A percentile compares a stretch with the other conserved stretches of the same genome.
Conservation (phyloP, 2,329 filamentous ascomycete species). For the Daldinia eschscholtzii region DNA sequence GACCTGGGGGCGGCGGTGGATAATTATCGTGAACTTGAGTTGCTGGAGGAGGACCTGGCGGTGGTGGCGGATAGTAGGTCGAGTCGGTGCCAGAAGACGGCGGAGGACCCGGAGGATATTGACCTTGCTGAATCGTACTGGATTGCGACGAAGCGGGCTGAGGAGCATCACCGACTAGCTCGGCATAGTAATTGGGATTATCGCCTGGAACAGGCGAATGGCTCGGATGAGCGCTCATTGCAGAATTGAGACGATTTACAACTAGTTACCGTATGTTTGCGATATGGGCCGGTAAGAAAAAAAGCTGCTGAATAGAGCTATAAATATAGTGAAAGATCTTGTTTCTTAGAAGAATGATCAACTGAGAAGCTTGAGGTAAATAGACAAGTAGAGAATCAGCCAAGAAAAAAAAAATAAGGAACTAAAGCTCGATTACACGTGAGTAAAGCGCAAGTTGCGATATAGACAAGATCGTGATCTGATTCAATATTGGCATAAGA, state of each 20-base stretch:
- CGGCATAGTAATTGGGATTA: slow-evolving; percentile 37
- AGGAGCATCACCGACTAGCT: slow-evolving; percentile 35
- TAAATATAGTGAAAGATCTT: background rate
- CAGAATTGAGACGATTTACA: background rate
- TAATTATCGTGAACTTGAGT: slow-evolving; percentile 30
- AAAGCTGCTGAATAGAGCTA: background rate
- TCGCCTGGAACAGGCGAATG: slow-evolving; percentile 34
- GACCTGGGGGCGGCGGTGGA: slow-evolving; percentile 35
- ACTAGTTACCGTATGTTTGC: background rate
- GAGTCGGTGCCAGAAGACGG: slow-evolving; percentile 21
- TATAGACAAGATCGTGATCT: background rate
- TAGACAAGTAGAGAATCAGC: background rate
- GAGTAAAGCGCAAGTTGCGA: background rate
- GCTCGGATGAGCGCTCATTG: slow-evolving; percentile 38
- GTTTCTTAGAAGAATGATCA: background rate
- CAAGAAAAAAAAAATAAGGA: background rate
- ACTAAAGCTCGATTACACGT: background rate
- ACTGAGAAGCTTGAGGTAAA: background rate
- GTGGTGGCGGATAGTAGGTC: slow-evolving; percentile 38
- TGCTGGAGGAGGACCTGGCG: slow-evolving; percentile 39
- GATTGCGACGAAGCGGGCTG: slow-evolving; percentile 23
- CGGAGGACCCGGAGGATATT: slow-evolving; percentile 27
- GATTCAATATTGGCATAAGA: background rate
- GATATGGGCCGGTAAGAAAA: background rate
- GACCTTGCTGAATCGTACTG: slow-evolving; percentile 12